Evolutionary conservation across 768 basidiomycete genomes (phyloP).

Genomic region (Tylopilus sp.): DNA sequence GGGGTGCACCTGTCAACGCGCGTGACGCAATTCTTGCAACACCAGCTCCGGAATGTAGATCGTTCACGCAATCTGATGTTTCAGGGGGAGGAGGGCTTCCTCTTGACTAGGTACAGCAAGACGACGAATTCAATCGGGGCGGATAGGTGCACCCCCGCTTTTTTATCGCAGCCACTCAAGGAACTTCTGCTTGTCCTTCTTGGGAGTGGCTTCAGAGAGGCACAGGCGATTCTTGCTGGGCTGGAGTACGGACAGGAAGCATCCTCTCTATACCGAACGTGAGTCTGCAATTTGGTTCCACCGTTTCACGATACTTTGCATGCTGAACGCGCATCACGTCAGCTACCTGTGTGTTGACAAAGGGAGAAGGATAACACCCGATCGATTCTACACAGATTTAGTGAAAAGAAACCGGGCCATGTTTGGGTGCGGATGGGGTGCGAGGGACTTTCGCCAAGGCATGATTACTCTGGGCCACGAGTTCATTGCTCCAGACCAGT

Average conservation of each 20-base stretch:
- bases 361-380: not conserved
- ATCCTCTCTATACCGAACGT: not conserved
- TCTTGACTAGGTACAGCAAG: conserved; percentile 10
- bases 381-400: not conserved
- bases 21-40: conserved; percentile 1
- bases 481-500: not conserved
- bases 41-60: conserved; percentile 1
- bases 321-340: not conserved
- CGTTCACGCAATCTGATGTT: conserved; percentile 4
- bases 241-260: not conserved
- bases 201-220: not conserved
- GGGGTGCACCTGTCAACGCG: conserved; percentile 1
- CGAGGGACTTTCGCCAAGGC: conserved; percentile 3
- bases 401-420: not conserved
- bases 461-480: conserved; percentile 1
- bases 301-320: not conserved
- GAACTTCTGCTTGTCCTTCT: not conserved
- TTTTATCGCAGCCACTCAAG: not conserved
- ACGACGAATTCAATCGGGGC: conserved; percentile 1
- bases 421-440: not conserved
- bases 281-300: not conserved
- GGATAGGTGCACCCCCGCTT: conserved; percentile 1
- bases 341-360: conserved; percentile 6
- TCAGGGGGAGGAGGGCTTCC: conserved; percentile 2
- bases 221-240: not conserved